These are phyloP conservation scores for Silene noctiflora DNA, from an alignment of 179 eudicot species.

Conservation along the genomic window DNA sequence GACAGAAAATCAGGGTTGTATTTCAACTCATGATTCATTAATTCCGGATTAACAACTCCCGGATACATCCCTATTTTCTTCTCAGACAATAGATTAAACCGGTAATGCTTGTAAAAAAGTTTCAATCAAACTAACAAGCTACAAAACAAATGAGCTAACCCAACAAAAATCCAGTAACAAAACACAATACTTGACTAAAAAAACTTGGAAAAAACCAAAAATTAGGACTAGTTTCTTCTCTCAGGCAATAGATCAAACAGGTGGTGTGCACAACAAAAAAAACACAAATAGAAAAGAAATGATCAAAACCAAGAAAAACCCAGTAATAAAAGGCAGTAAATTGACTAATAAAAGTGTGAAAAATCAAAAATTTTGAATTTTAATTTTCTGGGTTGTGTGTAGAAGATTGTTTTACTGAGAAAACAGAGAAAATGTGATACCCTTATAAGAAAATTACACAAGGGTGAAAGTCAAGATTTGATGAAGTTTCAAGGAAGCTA, in stretches of 20 bases:
- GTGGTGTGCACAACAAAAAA: constrained; percentile 6
- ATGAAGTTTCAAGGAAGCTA: constrained; percentile 9
- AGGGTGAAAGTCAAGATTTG: neutral
- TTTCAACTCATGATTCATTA: constrained; percentile 16
- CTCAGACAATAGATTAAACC: neutral
- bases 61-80: constrained; percentile 20
- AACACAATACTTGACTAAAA: neutral
- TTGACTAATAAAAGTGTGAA: neutral
- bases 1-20: constrained; percentile 19
- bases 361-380: neutral
- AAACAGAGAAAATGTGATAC: neutral
- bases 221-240: neutral
- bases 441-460: neutral
- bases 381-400: neutral
- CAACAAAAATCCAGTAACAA: constrained; percentile 4
- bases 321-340: neutral
- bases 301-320: neutral
- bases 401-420: neutral
- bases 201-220: neutral
- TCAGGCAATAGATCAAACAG: constrained; percentile 1
- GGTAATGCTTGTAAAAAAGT: neutral
- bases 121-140: neutral
- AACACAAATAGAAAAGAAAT: neutral
- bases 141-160: neutral
- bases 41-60: constrained; percentile 26